These are phyloP conservation scores for Cenchrus americanus DNA, from an alignment of 176 grass and related monocot genomes.

Conservation along the genomic window DNA sequence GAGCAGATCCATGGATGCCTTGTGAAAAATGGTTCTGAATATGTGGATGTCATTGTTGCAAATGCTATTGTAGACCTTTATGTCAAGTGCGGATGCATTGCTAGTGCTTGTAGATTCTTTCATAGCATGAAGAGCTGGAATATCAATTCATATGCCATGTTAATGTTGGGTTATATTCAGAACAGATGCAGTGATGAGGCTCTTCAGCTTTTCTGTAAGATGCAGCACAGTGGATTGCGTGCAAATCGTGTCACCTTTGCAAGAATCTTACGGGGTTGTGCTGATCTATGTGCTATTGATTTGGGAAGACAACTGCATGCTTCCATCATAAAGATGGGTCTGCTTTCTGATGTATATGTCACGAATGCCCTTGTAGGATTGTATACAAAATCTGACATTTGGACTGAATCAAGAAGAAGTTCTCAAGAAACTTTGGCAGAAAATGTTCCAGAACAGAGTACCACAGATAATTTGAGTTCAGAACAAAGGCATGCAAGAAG, in stretches of 20 bases:
- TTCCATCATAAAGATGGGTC: conserved; percentile 90
- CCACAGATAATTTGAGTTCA: conserved; percentile 27
- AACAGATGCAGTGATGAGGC: conserved; percentile 72
- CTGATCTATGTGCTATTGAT: conserved; percentile 69
- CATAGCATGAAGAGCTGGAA: conserved; percentile 79
- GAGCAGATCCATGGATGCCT: conserved; percentile 80
- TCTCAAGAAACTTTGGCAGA: conserved; percentile 32
- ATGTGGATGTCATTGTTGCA: conserved; percentile 68
- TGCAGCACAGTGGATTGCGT: conserved; percentile 79
- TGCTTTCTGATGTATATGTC: conserved; percentile 87
- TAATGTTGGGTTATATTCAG: conserved; percentile 80
- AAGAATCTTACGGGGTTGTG: conserved; percentile 79
- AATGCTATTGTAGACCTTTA: conserved; percentile 88
- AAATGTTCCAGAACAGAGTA: conserved; percentile 26
- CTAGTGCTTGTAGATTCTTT: conserved; percentile 81
- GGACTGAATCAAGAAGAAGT: conserved; percentile 29
- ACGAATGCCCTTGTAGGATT: conserved; percentile 83
- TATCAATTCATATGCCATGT: conserved; percentile 80
- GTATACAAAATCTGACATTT: conserved; percentile 66
- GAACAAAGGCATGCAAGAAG: conserved; percentile 37
- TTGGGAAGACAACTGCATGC: conserved; percentile 88
- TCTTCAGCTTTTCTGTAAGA: conserved; percentile 73
- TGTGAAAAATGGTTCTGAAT: conserved; percentile 74
- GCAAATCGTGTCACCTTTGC: conserved; percentile 73
- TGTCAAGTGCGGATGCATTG: conserved; percentile 76